Base-by-base conservation (phyloP, 768 basidiomycete species). In the Auriculariales sp. region DNA sequence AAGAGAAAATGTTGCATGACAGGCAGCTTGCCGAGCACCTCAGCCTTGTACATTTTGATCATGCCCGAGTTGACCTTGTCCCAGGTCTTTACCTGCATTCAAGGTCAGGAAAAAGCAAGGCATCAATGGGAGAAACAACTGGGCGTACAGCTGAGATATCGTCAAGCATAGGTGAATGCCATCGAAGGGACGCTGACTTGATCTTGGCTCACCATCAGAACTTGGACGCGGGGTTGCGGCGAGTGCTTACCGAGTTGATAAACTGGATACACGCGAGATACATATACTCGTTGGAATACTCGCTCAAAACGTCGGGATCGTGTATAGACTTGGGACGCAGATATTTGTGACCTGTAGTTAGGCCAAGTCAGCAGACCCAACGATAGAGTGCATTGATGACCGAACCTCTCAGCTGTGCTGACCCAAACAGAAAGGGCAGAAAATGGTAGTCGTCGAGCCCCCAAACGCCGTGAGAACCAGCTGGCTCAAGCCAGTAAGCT, bases 81-180 rank as follows among this genome's bases (percentile, higher is more conserved):
- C 94, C 94, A 98, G 9, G 86, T 82, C 64, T 86, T 90, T 3
- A 89, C 81, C 81, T 70, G 36, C 22, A 19, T 17, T 32, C n/a
- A 44, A 19, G 14, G 17, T 3, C 7, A 7, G 11, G 14, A 50
- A 25, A 46, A 27, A 7, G 27, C 7, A 34, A 14, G 2, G 12
- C 12, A 5, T 2, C n/a, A 33, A 47, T 47, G 44, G 49, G 46
- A 35, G 11, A 39, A 48, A 10, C 25, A 45, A 34, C 24, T 25
- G 48, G 6, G 58, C 71, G 34, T 53, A 66, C 91, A 0, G 83
- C 90, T 1, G 91, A 93, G 49, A 98, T 98, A 59, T 98, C 94
- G 62, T 97, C 90, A 5, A 99, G 76, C 94, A 99, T 98, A 1
- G 94, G 94, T 0, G 91, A 95, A 66, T 99, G 94, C 94, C 94